Conservation (phyloP, 164 flowering plant species). For the Piper betle region DNA sequence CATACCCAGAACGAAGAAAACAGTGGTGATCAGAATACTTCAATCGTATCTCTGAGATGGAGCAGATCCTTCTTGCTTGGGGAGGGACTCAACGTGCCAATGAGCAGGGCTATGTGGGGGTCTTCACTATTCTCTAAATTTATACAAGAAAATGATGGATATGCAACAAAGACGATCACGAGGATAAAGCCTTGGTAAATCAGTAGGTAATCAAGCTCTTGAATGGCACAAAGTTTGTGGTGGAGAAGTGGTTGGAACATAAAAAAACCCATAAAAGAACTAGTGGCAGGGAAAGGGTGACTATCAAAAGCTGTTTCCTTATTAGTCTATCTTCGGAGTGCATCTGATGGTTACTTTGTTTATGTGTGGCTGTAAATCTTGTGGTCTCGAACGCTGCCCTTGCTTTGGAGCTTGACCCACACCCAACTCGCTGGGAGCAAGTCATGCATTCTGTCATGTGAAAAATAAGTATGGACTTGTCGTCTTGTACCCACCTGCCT, state of each 20-base stretch:
- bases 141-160: not conserved
- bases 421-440: too few species aligned
- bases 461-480: too few species aligned
- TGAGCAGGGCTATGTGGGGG: not conserved
- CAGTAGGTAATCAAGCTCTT: too few species aligned
- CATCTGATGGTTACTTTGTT: not conserved
- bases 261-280: not conserved
- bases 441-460: too few species aligned
- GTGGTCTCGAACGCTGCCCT: too few species aligned
- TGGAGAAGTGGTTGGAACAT: not conserved
- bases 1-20: not conserved
- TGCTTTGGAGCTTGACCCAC: too few species aligned
- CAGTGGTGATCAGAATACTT: not conserved
- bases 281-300: not conserved
- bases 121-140: not conserved
- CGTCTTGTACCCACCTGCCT: too few species aligned
- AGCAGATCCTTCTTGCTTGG: too few species aligned
- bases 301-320: not conserved
- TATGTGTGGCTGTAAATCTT: not conserved
- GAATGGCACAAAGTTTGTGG: slow-evolving; percentile 2
- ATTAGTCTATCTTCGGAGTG: not conserved
- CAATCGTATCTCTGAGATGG: not conserved
- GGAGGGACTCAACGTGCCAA: too few species aligned
- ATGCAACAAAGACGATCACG: not conserved
- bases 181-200: not conserved